Evolutionary conservation across 495 filamentous ascomycete species (phyloP).

Genomic region (Lophium mytilinum): DNA sequence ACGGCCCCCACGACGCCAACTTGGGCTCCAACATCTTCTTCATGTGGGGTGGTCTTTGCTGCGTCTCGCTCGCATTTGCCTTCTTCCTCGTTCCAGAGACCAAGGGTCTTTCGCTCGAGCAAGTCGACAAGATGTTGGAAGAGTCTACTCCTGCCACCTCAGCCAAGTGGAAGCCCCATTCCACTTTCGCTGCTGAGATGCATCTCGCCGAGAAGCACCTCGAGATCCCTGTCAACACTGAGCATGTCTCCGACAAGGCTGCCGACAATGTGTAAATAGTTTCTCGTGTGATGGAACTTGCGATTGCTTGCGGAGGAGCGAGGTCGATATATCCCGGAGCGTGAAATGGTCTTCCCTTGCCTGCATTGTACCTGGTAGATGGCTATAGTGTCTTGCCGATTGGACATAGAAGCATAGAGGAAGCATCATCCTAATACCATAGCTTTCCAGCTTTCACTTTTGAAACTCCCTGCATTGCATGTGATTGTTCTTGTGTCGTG

Average conservation of each 20-base stretch:
- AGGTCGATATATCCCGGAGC: no score
- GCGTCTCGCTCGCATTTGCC: slow-evolving; percentile 55
- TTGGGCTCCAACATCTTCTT: slow-evolving; percentile 70
- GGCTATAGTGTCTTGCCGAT: no score
- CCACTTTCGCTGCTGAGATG: slow-evolving; percentile 60
- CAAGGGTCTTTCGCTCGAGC: slow-evolving; percentile 80
- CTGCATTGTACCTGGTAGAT: no score
- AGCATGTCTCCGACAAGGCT: background rate
- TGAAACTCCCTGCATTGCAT: no score
- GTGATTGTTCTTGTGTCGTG: no score
- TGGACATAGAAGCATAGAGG: background rate
- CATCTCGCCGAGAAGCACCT: slow-evolving; percentile 41
- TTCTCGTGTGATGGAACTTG: no score
- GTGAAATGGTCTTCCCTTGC: no score
- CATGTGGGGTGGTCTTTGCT: slow-evolving; percentile 67
- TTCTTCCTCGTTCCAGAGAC: slow-evolving; percentile 76
- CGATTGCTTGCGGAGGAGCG: no score
- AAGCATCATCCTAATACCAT: background rate
- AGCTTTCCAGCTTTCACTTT: background rate
- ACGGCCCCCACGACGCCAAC: slow-evolving; percentile 46
- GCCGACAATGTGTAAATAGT: background rate
- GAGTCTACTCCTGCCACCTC: slow-evolving; percentile 67
- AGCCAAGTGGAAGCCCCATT: slow-evolving; percentile 59
- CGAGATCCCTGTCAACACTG: slow-evolving; percentile 11
- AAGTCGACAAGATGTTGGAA: slow-evolving; percentile 86